Percentiles rank a stretch among this genome's conserved stretches.
Conservation (phyloP, 495 filamentous ascomycete species). For the Lepidopterella palustris region DNA sequence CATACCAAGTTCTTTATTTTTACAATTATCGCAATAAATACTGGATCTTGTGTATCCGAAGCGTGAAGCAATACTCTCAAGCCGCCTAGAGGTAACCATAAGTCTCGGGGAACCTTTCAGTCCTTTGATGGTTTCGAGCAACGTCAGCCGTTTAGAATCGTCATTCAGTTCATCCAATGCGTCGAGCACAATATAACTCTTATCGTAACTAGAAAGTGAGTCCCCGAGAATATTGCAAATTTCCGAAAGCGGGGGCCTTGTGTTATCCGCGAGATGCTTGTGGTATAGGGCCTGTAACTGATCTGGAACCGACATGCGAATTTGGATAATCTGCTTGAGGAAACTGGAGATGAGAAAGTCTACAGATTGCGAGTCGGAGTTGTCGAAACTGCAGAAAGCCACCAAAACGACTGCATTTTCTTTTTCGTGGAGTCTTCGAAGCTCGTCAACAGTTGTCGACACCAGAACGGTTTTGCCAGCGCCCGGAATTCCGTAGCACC, state of each 20-base stretch:
- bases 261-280: not conserved
- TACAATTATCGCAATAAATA: constrained; percentile 13
- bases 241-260: constrained; percentile 9
- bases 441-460: constrained; percentile 9
- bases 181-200: constrained; percentile 11
- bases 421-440: constrained; percentile 5
- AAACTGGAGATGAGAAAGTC: constrained; percentile 15
- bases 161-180: constrained; percentile 15
- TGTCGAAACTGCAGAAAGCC: constrained; percentile 19
- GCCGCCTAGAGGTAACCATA: constrained; percentile 12
- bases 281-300: constrained; percentile 3
- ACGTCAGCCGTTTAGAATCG: constrained; percentile 4
- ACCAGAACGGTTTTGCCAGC: constrained; percentile 16
- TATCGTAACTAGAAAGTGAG: not conserved
- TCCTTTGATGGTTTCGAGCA: constrained; percentile 6
- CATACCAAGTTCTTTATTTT: not conserved
- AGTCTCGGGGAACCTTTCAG: constrained; percentile 8
- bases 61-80: constrained; percentile 12
- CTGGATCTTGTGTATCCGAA: constrained; percentile 1
- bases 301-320: not conserved
- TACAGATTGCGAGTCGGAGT: constrained; percentile 12
- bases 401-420: constrained; percentile 10
- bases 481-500: constrained; percentile 19
- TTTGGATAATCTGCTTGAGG: constrained; percentile 16
- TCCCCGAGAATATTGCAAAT: constrained; percentile 6